Evolutionary conservation across 331 rosid species (phyloP).

Genomic region (Erythrophleum ivorense): DNA sequence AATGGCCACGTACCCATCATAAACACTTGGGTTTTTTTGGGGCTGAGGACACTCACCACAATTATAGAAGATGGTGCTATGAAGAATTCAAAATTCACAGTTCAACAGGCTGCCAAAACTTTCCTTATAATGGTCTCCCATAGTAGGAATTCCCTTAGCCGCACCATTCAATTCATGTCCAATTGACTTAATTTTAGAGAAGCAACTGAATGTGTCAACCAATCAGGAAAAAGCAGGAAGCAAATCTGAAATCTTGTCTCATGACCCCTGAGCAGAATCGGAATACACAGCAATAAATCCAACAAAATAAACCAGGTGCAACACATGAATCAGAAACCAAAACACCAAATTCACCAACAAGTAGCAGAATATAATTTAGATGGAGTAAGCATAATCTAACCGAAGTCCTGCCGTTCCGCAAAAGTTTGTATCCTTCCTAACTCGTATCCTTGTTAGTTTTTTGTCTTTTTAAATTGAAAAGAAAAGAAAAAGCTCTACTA

Average conservation of each 20-base stretch:
- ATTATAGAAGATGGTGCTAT: background rate
- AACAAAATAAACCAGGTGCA: background rate
- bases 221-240: background rate
- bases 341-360: conserved; percentile 15
- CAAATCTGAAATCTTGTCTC: background rate
- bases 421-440: conserved; percentile 45
- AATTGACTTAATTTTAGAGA: background rate
- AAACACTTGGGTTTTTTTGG: background rate
- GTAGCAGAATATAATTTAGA: conserved; percentile 24
- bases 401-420: conserved; percentile 27
- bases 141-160: background rate
- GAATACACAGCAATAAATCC: background rate
- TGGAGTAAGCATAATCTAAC: conserved; percentile 18
- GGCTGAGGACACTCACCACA: background rate
- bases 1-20: too few relatives aligned
- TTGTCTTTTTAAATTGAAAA: background rate
- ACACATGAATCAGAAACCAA: background rate
- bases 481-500: conserved; percentile 14
- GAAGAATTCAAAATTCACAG: background rate
- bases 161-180: background rate
- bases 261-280: too few relatives aligned
- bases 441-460: conserved; percentile 47
- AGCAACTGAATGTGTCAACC: background rate
- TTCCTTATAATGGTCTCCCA: background rate
- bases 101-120: background rate